Evolutionary conservation across 108 stramenopile species (phyloP).

Genomic region (Thalassiosira profunda): DNA sequence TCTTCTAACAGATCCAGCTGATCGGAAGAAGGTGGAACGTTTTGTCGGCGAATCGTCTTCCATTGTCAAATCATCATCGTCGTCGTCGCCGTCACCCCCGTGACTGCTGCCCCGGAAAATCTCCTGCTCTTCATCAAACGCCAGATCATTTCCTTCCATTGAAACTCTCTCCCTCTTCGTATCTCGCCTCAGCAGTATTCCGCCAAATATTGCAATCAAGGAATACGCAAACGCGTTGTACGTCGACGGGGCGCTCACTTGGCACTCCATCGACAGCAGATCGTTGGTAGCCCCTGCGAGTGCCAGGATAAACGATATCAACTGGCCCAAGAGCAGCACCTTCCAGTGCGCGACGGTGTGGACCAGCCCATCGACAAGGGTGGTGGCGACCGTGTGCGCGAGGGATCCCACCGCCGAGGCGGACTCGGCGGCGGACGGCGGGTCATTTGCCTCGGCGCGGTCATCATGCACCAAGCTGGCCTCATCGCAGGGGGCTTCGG

Average conservation of each 20-base stretch:
- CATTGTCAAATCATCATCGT: slow-evolving; percentile 32
- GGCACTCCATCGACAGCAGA: slow-evolving; percentile 48
- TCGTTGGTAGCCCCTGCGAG: slow-evolving; percentile 34
- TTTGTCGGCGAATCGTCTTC: slow-evolving; percentile 19
- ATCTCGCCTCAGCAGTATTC: slow-evolving; percentile 15
- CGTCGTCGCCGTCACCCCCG: slow-evolving; percentile 3
- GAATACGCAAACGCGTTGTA: slow-evolving; percentile 57
- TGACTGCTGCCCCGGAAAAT: neutral
- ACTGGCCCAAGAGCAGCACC: slow-evolving; percentile 37
- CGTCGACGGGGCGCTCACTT: slow-evolving; percentile 60
- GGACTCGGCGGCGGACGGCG: slow-evolving; percentile 1
- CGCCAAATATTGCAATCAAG: slow-evolving; percentile 36
- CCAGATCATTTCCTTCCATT: slow-evolving; percentile 7
- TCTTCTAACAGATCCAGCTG: slow-evolving; percentile 4
- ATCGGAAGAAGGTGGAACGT: slow-evolving; percentile 3
- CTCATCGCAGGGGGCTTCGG: too few relatives aligned
- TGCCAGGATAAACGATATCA: slow-evolving; percentile 22
- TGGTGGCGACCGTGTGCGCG: slow-evolving; percentile 23
- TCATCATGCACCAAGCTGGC: too few relatives aligned
- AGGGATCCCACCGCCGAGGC: slow-evolving; percentile 14
- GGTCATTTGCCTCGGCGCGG: neutral
- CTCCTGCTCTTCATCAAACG: slow-evolving; percentile 22
- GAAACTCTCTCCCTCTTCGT: slow-evolving; percentile 6
- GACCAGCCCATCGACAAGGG: slow-evolving; percentile 35
- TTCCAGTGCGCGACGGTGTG: slow-evolving; percentile 46